Percentiles rank a stretch among this genome's conserved stretches.
These are phyloP conservation scores for Raffaelea ambrosiae DNA, from an alignment of 2,329 filamentous ascomycete genomes.

Conservation along the genomic window DNA sequence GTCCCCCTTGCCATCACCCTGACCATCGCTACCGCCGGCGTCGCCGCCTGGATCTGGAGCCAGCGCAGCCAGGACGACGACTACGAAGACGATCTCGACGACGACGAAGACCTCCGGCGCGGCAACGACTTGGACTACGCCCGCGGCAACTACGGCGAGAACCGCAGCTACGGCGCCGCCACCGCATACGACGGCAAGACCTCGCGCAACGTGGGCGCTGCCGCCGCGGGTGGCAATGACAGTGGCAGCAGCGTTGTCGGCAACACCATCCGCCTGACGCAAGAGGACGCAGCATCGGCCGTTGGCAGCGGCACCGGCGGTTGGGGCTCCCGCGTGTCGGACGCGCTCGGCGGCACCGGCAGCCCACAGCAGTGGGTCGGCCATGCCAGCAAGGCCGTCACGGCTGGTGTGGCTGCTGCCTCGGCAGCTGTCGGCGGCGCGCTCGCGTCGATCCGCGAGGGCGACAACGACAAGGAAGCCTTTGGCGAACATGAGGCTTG, in stretches of 20 bases:
- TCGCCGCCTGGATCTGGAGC: constrained; percentile 91
- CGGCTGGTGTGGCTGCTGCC: constrained; percentile 73
- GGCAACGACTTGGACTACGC: constrained; percentile 34
- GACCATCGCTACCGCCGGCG: constrained; percentile 75
- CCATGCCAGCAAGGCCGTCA: constrained; percentile 71
- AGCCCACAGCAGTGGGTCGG: constrained; percentile 86
- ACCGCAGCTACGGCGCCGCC: constrained; percentile 38
- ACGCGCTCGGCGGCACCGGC: constrained; percentile 70
- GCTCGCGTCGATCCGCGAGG: constrained; percentile 73
- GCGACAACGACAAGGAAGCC: constrained; percentile 69
- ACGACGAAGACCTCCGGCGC: constrained; percentile 20
- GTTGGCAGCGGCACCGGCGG: constrained; percentile 58
- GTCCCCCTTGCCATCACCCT: constrained; percentile 80
- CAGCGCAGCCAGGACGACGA: constrained; percentile 69
- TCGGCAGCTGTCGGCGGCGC: constrained; percentile 77
- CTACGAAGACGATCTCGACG: constrained; percentile 54
- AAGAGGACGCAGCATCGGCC: constrained; percentile 12
- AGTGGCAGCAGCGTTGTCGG: constrained; percentile 3
- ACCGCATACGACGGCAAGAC: background rate
- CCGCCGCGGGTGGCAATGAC: constrained; percentile 12
- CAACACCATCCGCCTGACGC: constrained; percentile 7
- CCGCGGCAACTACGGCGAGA: constrained; percentile 38
- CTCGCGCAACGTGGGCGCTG: background rate
- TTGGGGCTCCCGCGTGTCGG: constrained; percentile 71
- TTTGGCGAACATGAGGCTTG: constrained; percentile 70